These are phyloP conservation scores for Globisporangium echinulatum DNA, from an alignment of 352 stramenopile species.

Conservation along the genomic window DNA sequence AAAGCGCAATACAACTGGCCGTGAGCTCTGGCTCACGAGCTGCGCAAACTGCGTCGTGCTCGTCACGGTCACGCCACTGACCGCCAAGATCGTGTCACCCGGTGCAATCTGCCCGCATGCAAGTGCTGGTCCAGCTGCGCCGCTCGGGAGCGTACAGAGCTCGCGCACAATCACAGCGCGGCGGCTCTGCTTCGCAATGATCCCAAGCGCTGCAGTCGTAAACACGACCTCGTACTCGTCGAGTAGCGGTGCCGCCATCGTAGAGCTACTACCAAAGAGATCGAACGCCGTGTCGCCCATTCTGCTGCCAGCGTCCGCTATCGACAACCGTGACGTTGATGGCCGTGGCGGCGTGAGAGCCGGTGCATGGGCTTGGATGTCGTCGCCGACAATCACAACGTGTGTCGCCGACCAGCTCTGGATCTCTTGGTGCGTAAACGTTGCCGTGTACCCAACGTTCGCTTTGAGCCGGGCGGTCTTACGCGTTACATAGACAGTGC, in stretches of 20 bases:
- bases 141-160: conserved; percentile 41
- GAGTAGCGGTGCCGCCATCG: conserved; percentile 7
- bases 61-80: conserved; percentile 55
- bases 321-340: not conserved
- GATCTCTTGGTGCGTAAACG: conserved; percentile 77
- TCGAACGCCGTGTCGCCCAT: not conserved
- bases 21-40: conserved; percentile 46
- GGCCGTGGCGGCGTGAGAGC: conserved; percentile 1
- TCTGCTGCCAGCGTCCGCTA: not conserved
- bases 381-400: conserved; percentile 76
- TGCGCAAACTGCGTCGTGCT: conserved; percentile 72
- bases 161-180: conserved; percentile 62
- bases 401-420: conserved; percentile 79
- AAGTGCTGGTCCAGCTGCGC: conserved; percentile 35
- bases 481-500: conserved; percentile 72
- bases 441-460: conserved; percentile 76
- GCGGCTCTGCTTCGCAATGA: conserved; percentile 67
- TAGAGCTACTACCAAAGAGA: conserved; percentile 8
- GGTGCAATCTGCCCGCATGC: conserved; percentile 41
- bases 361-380: conserved; percentile 44
- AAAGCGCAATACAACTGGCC: conserved; percentile 70
- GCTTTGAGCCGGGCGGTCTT: conserved; percentile 68
- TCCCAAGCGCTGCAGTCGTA: conserved; percentile 38
- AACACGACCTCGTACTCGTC: conserved; percentile 80
- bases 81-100: conserved; percentile 66